Evolutionary conservation across 345 rosid species (phyloP), one percentile per base, ranked within the genome.

Genomic region (Dipteronia sinensis): DNA sequence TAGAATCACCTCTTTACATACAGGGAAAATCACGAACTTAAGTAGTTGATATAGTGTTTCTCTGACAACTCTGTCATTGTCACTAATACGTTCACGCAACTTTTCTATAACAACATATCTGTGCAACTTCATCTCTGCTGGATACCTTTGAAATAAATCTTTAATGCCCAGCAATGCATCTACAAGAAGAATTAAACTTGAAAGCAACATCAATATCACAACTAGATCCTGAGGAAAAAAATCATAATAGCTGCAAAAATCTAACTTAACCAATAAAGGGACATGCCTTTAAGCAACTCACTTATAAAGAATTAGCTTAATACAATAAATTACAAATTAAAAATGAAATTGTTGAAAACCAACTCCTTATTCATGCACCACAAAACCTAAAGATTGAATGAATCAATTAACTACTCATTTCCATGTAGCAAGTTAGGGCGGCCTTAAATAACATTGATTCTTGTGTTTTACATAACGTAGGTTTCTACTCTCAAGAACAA

Each of bases 91-190:
- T 81, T 89, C 88, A 20, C 90, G 91, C 38, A 96, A 86, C 81
- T 87, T 94, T 75, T 91, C 90, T 51, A 96, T 73, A 38, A 87
- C 87, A 44, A 87, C 88, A 69, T 84, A 87, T 78, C 82, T 88
- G 69, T 85, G 97, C 67, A 78, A 77, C 77, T 75, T 90, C 75
- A 92, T 69, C 86, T 94, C 97, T 25, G 73, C 86, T 29, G 97
- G 98, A 86, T 92, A 72, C 82, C 85, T 87, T 64, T 67, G 76
- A 77, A 92, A 82, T 68, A 96, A 85, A 86, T 96, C 93, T 76
- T 77, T 85, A 79, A 96, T 83, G 19, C 99, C 98, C 75, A 42
- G 23, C 76, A 96, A 79, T 20, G 97, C 97, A 83, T 92, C 99
- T 95, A 80, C 78, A 86, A 73, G 61, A n/a, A n/a, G n/a, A 77